A percentile compares a stretch with the other conserved stretches of the same genome.
Evolutionary conservation across 768 basidiomycete genomes (phyloP).

Genomic region (Dentipellis sp.): DNA sequence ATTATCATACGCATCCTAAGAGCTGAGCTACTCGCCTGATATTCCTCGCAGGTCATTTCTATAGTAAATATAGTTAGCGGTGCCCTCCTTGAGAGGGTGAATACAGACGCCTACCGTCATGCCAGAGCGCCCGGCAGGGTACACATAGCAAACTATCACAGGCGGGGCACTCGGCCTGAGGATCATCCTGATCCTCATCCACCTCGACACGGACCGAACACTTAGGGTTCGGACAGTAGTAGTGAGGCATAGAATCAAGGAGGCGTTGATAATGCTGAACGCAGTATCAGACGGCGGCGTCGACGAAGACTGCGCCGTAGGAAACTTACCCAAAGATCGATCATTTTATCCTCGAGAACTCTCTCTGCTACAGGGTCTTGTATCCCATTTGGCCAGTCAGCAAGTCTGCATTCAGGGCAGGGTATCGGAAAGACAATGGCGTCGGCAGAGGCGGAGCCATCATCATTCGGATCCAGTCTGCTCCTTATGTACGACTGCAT

Average conservation of each 20-base stretch:
- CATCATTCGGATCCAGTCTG: constrained; percentile 27
- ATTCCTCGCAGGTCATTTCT: constrained; percentile 25
- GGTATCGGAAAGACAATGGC: constrained; percentile 27
- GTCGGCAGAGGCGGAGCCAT: constrained; percentile 18
- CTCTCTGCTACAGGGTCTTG: constrained; percentile 25
- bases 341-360: constrained; percentile 23
- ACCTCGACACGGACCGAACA: constrained; percentile 28
- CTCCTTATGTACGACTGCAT: constrained; percentile 25
- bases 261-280: constrained; percentile 27
- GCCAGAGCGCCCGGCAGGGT: constrained; percentile 27
- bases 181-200: constrained; percentile 25
- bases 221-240: constrained; percentile 30
- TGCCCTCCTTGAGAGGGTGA: neutral
- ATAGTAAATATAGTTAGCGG: no score
- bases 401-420: constrained; percentile 27
- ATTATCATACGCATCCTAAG: neutral
- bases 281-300: neutral
- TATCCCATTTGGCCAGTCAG: constrained; percentile 26
- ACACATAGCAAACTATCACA: constrained; percentile 26
- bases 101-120: constrained; percentile 19
- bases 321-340: constrained; percentile 26
- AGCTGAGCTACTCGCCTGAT: constrained; percentile 15
- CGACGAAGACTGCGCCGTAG: no score
- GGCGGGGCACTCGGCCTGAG: constrained; percentile 25
- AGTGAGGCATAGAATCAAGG: constrained; percentile 24